These are phyloP conservation scores for Pelargonium fulgidum DNA, from an alignment of 441 rosid genomes.

Conservation along the genomic window DNA sequence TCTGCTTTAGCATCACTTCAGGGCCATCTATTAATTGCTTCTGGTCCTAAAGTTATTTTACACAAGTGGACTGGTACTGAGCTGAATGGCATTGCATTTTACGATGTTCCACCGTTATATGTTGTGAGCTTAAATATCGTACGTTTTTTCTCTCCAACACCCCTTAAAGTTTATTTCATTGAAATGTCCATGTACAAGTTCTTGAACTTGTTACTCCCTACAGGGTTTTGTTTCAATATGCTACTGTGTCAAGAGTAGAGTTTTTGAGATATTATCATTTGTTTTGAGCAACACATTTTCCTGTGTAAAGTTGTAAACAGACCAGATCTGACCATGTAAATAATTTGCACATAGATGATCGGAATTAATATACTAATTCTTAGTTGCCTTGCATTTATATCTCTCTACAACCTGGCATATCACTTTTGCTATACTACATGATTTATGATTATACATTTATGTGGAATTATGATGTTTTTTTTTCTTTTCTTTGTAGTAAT, in stretches of 20 bases:
- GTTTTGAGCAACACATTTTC: not conserved
- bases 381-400: not conserved
- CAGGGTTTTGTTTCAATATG: conserved; percentile 9
- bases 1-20: conserved; percentile 98
- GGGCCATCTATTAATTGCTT: conserved; percentile 90
- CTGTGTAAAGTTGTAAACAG: not conserved
- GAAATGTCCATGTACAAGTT: no score
- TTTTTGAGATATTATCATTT: not conserved
- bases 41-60: conserved; percentile 95
- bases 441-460: not conserved
- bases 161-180: not conserved
- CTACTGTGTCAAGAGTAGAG: no score
- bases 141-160: conserved; percentile 31
- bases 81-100: conserved; percentile 85
- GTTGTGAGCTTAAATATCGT: conserved; percentile 97
- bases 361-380: not conserved
- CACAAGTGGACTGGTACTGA: conserved; percentile 94
- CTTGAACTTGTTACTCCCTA: conserved; percentile 2
- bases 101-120: conserved; percentile 86
- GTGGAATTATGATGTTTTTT: not conserved
- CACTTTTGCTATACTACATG: not conserved
- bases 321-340: conserved; percentile 3
- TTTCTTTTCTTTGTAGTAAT: not conserved
- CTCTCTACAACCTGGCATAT: no score
- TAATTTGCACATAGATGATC: no score